Percentiles rank a stretch among this genome's conserved stretches.
phyloP scores from a whole-genome alignment of 2,329 filamentous ascomycete species.

The Ophiostoma sp. region DNA sequence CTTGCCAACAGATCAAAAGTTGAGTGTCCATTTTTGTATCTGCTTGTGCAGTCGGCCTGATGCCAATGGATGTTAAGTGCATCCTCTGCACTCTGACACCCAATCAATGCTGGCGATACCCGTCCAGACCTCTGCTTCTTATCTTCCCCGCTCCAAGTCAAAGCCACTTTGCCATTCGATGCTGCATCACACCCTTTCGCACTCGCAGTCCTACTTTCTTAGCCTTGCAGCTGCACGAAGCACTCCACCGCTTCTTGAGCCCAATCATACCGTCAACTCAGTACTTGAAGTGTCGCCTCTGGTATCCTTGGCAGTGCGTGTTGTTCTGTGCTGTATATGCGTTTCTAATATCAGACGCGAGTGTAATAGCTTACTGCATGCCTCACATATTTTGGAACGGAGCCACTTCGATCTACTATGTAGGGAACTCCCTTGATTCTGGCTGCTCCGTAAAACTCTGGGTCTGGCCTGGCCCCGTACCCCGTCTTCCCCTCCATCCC shows the following conservation, averaged over 20 bases:
- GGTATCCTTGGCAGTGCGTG: background rate
- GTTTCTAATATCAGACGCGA: background rate
- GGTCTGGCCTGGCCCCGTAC: background rate
- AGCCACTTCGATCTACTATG: background rate
- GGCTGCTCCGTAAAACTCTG: conserved; percentile 8
- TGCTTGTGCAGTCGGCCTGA: background rate
- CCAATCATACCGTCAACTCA: background rate
- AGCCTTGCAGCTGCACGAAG: conserved; percentile 10
- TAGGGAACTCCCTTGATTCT: background rate
- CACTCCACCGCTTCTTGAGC: background rate
- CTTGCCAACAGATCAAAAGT: background rate
- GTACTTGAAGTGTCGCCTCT: background rate
- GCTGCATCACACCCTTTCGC: conserved; percentile 5
- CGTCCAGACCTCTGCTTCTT: background rate
- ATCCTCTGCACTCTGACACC: conserved; percentile 1
- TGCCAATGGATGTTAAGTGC: background rate
- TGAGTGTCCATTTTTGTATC: background rate
- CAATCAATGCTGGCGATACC: background rate
- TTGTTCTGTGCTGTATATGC: background rate
- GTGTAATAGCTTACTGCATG: background rate
- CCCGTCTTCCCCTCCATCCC: conserved; percentile 6
- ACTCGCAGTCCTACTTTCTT: background rate
- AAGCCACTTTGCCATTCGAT: background rate
- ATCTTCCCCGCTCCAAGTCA: background rate
- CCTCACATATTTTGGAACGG: background rate